Evolutionary conservation across 352 stramenopile species (phyloP).

Genomic region (Pythium apleroticum): DNA sequence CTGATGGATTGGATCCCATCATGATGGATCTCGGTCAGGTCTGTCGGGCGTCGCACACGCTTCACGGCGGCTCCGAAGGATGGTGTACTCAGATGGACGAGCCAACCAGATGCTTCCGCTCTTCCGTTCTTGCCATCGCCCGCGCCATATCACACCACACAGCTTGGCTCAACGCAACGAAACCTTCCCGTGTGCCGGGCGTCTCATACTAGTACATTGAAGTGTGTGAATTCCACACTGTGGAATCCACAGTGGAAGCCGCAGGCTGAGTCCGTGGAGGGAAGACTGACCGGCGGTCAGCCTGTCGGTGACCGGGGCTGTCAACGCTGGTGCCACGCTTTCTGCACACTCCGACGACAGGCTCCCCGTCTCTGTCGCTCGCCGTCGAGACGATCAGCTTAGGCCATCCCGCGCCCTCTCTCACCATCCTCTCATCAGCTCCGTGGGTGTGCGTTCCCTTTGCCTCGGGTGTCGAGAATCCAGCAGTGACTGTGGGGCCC

Average conservation of each 20-base stretch:
- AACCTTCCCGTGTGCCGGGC: not conserved
- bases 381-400: not conserved
- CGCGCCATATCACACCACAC: too few species aligned
- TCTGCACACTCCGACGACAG: not conserved
- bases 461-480: too few species aligned
- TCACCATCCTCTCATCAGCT: not conserved
- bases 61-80: too few species aligned
- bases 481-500: too few species aligned
- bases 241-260: too few species aligned
- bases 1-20: not conserved
- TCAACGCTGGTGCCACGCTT: not conserved
- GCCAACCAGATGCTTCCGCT: not conserved
- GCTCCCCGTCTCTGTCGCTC: not conserved
- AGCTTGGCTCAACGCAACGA: not conserved
- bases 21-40: not conserved
- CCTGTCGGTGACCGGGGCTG: not conserved
- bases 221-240: too few species aligned
- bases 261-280: too few species aligned
- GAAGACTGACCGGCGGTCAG: too few species aligned
- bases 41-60: too few species aligned
- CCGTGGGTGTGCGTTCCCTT: too few species aligned
- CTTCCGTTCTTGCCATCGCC: not conserved
- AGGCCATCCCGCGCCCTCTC: not conserved
- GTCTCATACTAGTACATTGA: not conserved
- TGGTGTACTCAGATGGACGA: not conserved